Conservation (phyloP, 1,139 yeast species). For the Suhomyces panamericanus region DNA sequence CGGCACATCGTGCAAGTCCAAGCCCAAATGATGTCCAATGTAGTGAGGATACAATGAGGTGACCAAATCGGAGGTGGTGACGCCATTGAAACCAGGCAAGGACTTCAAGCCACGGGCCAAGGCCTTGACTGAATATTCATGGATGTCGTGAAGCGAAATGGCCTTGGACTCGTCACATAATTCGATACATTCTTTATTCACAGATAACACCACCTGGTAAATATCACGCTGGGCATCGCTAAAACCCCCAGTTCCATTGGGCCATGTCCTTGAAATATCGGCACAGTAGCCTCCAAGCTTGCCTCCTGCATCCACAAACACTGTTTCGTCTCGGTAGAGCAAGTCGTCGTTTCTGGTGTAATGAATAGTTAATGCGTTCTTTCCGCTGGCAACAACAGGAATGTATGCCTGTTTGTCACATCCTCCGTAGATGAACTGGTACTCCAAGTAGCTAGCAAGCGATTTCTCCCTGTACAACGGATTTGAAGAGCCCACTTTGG, state of each 20-base stretch:
- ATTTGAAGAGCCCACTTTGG: conserved; percentile 44
- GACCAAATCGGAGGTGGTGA: conserved; percentile 53
- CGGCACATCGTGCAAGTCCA: conserved; percentile 89
- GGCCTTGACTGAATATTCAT: conserved; percentile 60
- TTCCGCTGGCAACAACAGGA: conserved; percentile 96
- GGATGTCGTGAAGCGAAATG: conserved; percentile 71
- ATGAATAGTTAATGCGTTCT: conserved; percentile 83
- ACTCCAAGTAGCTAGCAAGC: conserved; percentile 78
- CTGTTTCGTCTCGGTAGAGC: conserved; percentile 73
- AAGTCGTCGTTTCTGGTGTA: conserved; percentile 87
- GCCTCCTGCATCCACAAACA: conserved; percentile 95
- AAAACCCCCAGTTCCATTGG: conserved; percentile 68
- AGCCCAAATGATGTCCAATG: conserved; percentile 92
- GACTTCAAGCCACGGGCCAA: conserved; percentile 67
- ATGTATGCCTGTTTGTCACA: conserved; percentile 88
- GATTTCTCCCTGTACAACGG: conserved; percentile 72
- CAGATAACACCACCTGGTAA: conserved; percentile 83
- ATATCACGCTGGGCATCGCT: conserved; percentile 77
- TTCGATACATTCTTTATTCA: conserved; percentile 76
- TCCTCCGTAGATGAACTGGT: conserved; percentile 80
- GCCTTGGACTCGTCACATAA: conserved; percentile 55
- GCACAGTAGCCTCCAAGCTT: conserved; percentile 92
- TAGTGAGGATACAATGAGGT: conserved; percentile 82
- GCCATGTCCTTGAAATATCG: conserved; percentile 97
- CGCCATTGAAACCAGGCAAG: conserved; percentile 59